Base-by-base conservation (phyloP, 1,284 basidiomycete species). In the Pseudozyma thailandica region DNA sequence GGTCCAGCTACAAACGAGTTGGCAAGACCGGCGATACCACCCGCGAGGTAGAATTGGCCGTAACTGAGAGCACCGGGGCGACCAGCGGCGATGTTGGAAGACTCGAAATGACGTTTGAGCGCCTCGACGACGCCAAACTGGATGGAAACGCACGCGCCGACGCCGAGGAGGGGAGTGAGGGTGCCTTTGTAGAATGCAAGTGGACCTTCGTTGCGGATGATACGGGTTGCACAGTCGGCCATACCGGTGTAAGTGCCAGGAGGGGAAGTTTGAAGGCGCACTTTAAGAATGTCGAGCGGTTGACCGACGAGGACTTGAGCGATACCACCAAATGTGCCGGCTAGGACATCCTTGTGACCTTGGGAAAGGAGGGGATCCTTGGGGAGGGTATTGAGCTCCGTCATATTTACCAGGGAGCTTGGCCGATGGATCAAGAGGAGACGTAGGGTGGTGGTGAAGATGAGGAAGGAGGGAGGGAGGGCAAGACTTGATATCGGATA, bases 131-230 rank as follows among this genome's bases (percentile, higher is more conserved):
- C 93, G 52, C 90, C 94, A 81, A 98, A 98, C 83, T 98, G 95
- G 80, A 98, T 94, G 10, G 93, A 94, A 2, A 98, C 95, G 82
- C 95, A 95, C 38, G 91, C 87, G 72, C 94, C 95, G 64, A 98
- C 96, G 37, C 95, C 95, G 23, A 98, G 86, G 18, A 98, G 86
- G 9, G 95, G 95, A 6, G 93, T 92, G 37, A 95, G 85, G 0
- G 95, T 97, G 44, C 95, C 95, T 92, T 97, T 97, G 88, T 97
- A 98, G 85, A 98, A 98, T 0, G 93, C 94, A 33, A 92, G 84
- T 7, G 92, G 92, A 0, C 95, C 95, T 82, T 98, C 95, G 60
- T 93, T 91, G 83, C 89, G 92, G 57, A 96, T 78, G 74, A 98
- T 92, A 56, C 90, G 90, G 7, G 88, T 87, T 12, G 94, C 94